A percentile compares a stretch with the other conserved stretches of the same genome.
Conservation (phyloP, 495 filamentous ascomycete genomes). For the Pyrenopolyporus hunteri region DNA sequence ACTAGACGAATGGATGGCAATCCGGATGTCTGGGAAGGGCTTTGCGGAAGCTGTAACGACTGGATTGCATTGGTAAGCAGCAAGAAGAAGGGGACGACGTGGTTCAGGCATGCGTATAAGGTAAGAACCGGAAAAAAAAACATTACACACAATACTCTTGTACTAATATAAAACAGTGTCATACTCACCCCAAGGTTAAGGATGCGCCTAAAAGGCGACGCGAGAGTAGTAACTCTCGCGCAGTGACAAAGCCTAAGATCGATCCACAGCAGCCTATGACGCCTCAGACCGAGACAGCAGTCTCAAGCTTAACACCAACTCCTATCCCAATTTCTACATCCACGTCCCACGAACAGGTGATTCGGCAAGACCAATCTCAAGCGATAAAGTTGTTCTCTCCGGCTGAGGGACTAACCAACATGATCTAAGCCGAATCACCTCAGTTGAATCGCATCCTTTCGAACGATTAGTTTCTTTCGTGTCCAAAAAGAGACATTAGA, state of each 20-base stretch:
- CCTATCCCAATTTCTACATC: conserved; percentile 37
- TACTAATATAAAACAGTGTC: conserved; percentile 59
- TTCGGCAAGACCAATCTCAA: conserved; percentile 42
- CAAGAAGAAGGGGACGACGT: conserved; percentile 86
- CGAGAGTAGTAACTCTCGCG: conserved; percentile 62
- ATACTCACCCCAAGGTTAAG: conserved; percentile 75
- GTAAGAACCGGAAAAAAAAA: conserved; percentile 49
- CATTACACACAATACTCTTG: background rate
- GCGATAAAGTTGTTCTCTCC: conserved; percentile 40
- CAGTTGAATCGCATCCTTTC: background rate
- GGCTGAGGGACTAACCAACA: conserved; percentile 48
- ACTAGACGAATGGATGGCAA: conserved; percentile 78
- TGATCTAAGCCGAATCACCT: conserved; percentile 45
- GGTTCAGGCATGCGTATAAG: conserved; percentile 86
- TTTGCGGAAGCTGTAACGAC: conserved; percentile 76
- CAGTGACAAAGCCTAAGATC: conserved; percentile 47
- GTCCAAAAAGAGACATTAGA: conserved; percentile 16
- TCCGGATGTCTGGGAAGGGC: conserved; percentile 79
- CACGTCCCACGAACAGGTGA: conserved; percentile 27
- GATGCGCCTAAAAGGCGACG: conserved; percentile 73
- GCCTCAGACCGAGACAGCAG: conserved; percentile 50
- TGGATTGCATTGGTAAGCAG: conserved; percentile 81
- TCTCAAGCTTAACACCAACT: conserved; percentile 48
- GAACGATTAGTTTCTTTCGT: conserved; percentile 14
- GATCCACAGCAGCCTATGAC: conserved; percentile 46